Evolutionary conservation across 495 filamentous ascomycete species (phyloP).

Genomic region (Penicillium samsonianum): DNA sequence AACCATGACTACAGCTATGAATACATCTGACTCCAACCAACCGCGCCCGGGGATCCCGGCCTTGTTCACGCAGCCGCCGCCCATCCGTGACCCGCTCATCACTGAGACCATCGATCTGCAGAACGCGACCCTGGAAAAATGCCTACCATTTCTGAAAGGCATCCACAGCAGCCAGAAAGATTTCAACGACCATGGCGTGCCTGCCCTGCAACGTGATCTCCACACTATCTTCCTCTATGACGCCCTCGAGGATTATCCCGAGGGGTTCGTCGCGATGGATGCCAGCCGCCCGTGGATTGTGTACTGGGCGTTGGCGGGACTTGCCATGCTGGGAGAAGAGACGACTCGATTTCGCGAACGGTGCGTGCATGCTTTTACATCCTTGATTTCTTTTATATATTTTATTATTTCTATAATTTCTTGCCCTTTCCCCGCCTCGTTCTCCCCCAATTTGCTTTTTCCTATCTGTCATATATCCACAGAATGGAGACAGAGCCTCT

Average conservation of each 20-base stretch:
- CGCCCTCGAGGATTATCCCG: constrained; percentile 64
- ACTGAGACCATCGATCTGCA: constrained; percentile 71
- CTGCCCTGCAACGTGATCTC: constrained; percentile 63
- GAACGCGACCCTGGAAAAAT: constrained; percentile 63
- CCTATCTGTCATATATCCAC: constrained; percentile 9
- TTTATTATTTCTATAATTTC: constrained; percentile 9
- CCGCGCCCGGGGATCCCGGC: constrained; percentile 54
- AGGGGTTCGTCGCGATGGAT: constrained; percentile 68
- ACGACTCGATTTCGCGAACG: constrained; percentile 65
- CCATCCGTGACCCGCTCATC: constrained; percentile 64
- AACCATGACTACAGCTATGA: not conserved
- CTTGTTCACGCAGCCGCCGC: constrained; percentile 63
- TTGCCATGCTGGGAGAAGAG: constrained; percentile 75
- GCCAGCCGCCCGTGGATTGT: constrained; percentile 88
- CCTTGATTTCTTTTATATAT: constrained; percentile 10
- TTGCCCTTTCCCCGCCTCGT: constrained; percentile 1
- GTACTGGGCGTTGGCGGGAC: constrained; percentile 82
- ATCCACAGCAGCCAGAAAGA: constrained; percentile 41
- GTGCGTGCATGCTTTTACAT: constrained; percentile 37
- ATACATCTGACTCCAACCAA: constrained; percentile 2
- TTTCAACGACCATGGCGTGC: constrained; percentile 71
- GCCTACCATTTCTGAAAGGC: constrained; percentile 65
- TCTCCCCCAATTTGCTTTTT: not conserved
- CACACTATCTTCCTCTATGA: constrained; percentile 78
- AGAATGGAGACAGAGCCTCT: not conserved